These are phyloP conservation scores for Chlamydomonas sp. DNA, from an alignment of 139 green algal species.

Conservation along the genomic window DNA sequence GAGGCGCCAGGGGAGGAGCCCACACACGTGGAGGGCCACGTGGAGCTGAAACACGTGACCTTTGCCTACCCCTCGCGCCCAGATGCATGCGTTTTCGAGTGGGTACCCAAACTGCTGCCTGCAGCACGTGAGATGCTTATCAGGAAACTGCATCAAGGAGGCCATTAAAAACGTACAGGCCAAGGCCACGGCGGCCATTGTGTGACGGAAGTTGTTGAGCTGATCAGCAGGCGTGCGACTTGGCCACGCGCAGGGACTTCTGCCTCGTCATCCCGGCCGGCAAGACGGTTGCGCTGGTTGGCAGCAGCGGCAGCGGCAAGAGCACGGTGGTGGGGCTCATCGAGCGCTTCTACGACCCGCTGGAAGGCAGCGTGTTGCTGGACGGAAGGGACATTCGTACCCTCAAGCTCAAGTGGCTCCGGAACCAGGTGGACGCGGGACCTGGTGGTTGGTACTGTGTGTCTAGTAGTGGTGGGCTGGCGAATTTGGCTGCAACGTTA, in stretches of 20 bases:
- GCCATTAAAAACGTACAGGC: no score
- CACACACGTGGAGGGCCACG: neutral
- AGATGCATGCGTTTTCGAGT: slow-evolving; percentile 64
- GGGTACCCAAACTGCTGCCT: no score
- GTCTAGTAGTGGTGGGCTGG: no score
- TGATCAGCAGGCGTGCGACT: no score
- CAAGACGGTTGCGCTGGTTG: slow-evolving; percentile 90
- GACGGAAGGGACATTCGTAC: slow-evolving; percentile 82
- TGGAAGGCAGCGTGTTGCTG: slow-evolving; percentile 66
- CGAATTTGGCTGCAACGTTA: no score
- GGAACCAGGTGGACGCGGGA: slow-evolving; percentile 43
- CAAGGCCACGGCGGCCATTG: no score
- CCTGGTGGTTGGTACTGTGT: no score
- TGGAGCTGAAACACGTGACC: slow-evolving; percentile 53
- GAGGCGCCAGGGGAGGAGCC: neutral
- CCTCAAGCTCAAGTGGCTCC: slow-evolving; percentile 81
- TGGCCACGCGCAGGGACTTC: slow-evolving; percentile 12
- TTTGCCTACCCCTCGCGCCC: slow-evolving; percentile 87
- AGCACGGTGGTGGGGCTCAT: slow-evolving; percentile 69
- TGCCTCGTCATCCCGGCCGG: slow-evolving; percentile 67
- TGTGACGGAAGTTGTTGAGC: no score
- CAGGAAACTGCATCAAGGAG: no score
- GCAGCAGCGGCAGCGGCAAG: slow-evolving; percentile 83
- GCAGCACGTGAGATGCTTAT: no score
- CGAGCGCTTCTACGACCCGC: slow-evolving; percentile 93